These are phyloP conservation scores for Fusarium sp. DNA, from an alignment of 2,329 filamentous ascomycete species.

Conservation along the genomic window DNA sequence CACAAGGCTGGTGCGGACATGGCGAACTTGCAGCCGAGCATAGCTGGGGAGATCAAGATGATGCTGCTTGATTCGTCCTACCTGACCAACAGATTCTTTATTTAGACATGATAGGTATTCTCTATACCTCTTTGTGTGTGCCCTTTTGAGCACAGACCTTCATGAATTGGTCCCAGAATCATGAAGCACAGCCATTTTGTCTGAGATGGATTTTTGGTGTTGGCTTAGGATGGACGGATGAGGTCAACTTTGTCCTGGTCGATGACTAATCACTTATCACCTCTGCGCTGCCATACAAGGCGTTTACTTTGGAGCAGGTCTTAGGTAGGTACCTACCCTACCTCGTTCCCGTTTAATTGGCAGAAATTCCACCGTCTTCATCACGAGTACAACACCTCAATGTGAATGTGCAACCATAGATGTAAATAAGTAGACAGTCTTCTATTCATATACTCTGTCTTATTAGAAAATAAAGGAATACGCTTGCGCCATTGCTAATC, in stretches of 20 bases:
- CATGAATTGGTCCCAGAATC: no score
- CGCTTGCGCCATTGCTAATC: conserved; percentile 11
- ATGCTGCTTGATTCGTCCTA: not conserved
- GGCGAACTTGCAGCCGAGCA: not conserved
- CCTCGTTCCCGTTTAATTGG: no score
- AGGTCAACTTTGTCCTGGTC: not conserved
- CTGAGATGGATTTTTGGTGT: not conserved
- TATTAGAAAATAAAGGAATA: conserved; percentile 8
- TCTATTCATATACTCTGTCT: conserved; percentile 18
- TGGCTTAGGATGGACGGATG: not conserved
- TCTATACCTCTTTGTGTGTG: no score
- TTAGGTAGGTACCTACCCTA: no score
- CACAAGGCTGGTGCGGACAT: not conserved
- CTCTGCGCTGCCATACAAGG: no score
- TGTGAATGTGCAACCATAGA: no score
- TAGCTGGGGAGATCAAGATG: not conserved
- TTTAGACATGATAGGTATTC: not conserved
- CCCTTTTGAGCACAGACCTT: no score
- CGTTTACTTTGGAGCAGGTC: no score
- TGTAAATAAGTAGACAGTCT: not conserved
- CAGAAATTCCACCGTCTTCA: no score
- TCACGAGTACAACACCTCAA: no score
- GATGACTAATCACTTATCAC: no score
- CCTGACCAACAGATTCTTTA: not conserved
- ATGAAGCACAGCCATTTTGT: no score